These are phyloP conservation scores for Stachybotrys elegans DNA, from an alignment of 2,329 filamentous ascomycete genomes.

Conservation along the genomic window DNA sequence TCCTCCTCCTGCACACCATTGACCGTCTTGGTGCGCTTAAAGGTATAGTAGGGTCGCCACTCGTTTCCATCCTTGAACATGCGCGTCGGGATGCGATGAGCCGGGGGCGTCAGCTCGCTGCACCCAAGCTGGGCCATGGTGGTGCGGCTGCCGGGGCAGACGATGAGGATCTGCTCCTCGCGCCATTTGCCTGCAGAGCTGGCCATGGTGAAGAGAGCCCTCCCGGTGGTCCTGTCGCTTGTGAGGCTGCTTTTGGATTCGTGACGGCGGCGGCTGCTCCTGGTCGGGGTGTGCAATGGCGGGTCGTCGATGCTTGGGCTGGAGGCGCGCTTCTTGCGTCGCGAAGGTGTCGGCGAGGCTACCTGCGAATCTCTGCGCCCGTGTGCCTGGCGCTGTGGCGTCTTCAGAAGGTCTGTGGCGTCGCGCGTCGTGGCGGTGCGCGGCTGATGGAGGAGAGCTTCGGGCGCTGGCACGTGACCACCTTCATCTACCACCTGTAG, in stretches of 20 bases:
- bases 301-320: conserved; percentile 1
- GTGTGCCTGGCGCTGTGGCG: conserved; percentile 18
- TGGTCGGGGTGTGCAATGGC: conserved; percentile 2
- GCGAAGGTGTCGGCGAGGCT: conserved; percentile 14
- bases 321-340: conserved; percentile 10
- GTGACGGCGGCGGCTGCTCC: neutral
- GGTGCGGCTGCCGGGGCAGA: conserved; percentile 80
- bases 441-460: neutral
- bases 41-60: conserved; percentile 70
- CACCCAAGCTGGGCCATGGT: conserved; percentile 89
- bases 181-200: conserved; percentile 54
- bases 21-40: conserved; percentile 52
- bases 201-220: conserved; percentile 39
- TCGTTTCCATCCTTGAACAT: conserved; percentile 91
- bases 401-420: conserved; percentile 11
- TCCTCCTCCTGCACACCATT: conserved; percentile 54
- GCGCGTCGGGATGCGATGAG: conserved; percentile 79
- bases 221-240: conserved; percentile 5
- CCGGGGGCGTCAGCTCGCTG: conserved; percentile 86
- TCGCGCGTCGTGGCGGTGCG: conserved; percentile 6
- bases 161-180: conserved; percentile 62
- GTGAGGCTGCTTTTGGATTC: neutral
- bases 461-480: no score
- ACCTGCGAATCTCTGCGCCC: conserved; percentile 17
- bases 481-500: no score